These are phyloP conservation scores for Alternaria arbusti DNA, from an alignment of 2,329 filamentous ascomycete genomes.

Conservation along the genomic window DNA sequence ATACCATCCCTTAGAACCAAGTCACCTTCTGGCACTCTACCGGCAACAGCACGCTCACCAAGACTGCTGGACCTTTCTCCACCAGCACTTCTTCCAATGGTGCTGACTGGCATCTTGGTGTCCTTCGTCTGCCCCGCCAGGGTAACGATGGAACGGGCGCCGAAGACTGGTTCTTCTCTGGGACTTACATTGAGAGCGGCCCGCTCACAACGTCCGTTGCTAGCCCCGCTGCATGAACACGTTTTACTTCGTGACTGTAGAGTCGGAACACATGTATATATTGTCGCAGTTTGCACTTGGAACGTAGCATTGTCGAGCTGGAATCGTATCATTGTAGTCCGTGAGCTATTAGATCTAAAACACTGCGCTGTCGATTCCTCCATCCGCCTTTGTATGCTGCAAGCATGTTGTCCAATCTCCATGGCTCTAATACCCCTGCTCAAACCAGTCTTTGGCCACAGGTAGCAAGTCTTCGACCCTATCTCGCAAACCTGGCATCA, in stretches of 20 bases:
- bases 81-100: slow-evolving; percentile 70
- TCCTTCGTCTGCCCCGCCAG: slow-evolving; percentile 67
- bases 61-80: slow-evolving; percentile 66
- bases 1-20: slow-evolving; percentile 44
- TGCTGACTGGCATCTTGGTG: slow-evolving; percentile 74
- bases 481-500: background rate
- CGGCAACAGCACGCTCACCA: slow-evolving; percentile 62
- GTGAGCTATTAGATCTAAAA: background rate
- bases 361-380: background rate
- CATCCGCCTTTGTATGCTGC: too few species aligned
- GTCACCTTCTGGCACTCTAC: slow-evolving; percentile 76
- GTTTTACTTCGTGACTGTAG: background rate
- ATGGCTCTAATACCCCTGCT: background rate
- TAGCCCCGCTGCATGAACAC: slow-evolving; percentile 22
- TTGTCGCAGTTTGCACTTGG: background rate
- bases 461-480: background rate
- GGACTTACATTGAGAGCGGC: slow-evolving; percentile 72
- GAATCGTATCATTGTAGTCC: background rate
- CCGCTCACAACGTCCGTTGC: slow-evolving; percentile 44
- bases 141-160: slow-evolving; percentile 59
- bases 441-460: background rate
- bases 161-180: slow-evolving; percentile 76
- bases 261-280: background rate
- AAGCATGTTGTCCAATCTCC: background rate
- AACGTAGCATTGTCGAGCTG: background rate